Evolutionary conservation across 257 asterid genomes (phyloP), one percentile per base, ranked within the genome.

Genomic region (Coffea canephora): DNA sequence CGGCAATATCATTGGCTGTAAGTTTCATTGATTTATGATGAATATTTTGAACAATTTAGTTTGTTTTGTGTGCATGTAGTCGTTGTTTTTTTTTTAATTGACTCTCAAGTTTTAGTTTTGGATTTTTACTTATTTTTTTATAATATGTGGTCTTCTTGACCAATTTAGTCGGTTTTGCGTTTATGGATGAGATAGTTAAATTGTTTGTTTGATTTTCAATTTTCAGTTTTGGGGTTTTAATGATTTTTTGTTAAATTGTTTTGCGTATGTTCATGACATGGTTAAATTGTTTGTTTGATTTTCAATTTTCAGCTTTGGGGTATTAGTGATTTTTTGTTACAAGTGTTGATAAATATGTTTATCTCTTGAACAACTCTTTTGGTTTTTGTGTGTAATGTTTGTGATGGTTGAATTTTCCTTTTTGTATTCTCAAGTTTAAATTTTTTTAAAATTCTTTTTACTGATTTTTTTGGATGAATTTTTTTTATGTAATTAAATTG

Each of bases 1-100:
- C 75, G 99, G 99, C 80, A 95, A 95, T 89, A 92, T 95, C 83
- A 95, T 95, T 78, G 99, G 99, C 78, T 89, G 99, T 93, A 87
- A 83, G 5, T 54, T 54, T 2, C 59, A 2, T 57, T 19, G 6
- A 57, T 57, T 57, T 57, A 18, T 55, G n/a, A 5, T 19, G 25
- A 57, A 57, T 18, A 19, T 57, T 57, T 57, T 21, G 8, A 19
- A 19, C 25, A 57, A 57, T 57, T 18, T 8, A 19, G 25, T 18
- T 2, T n/a, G n/a, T 55, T 55, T 55, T 18, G 5, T 55, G 25
- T 5, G 65, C 21, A 16, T 57, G 6, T 57, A 57, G 18, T 16
- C 18, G 59, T 54, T 54, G 21, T 4, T 57, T 55, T 6, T 57
- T 18, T 57, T 75, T 52, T 49, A 1, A 25, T 78, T 45, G 54